Conservation (phyloP, 148 eudicot genomes). For the Hydrangea macrophylla region DNA sequence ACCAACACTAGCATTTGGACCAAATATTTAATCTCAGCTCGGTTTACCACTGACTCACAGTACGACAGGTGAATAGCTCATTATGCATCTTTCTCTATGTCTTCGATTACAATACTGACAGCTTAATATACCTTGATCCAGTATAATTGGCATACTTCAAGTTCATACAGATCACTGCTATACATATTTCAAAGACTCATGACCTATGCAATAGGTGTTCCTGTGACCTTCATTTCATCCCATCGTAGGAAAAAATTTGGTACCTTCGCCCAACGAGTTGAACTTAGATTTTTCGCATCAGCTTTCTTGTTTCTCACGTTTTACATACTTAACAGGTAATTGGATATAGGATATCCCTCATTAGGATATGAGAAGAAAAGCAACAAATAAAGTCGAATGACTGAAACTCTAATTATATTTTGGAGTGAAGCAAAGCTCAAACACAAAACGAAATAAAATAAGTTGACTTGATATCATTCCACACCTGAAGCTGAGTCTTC, state of each 20-base stretch:
- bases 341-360: background rate
- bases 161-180: conserved; percentile 1
- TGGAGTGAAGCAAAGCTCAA: conserved; percentile 5
- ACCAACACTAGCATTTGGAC: background rate
- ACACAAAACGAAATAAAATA: background rate
- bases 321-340: background rate
- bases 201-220: background rate
- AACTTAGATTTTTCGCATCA: background rate
- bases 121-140: background rate
- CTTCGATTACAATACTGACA: too few relatives aligned
- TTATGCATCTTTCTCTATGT: too few relatives aligned
- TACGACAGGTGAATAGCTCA: too few relatives aligned
- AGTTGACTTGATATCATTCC: background rate
- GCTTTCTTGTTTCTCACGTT: background rate
- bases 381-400: too few relatives aligned
- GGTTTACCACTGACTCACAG: too few relatives aligned
- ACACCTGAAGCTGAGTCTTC: conserved; percentile 80
- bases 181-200: background rate
- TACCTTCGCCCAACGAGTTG: background rate
- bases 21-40: background rate
- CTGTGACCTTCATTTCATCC: background rate
- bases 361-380: background rate
- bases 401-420: too few relatives aligned
- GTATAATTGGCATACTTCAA: background rate
- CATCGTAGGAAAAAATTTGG: background rate